phyloP scores from a whole-genome alignment of 257 asterid species.

The Solanum pimpinellifolium region DNA sequence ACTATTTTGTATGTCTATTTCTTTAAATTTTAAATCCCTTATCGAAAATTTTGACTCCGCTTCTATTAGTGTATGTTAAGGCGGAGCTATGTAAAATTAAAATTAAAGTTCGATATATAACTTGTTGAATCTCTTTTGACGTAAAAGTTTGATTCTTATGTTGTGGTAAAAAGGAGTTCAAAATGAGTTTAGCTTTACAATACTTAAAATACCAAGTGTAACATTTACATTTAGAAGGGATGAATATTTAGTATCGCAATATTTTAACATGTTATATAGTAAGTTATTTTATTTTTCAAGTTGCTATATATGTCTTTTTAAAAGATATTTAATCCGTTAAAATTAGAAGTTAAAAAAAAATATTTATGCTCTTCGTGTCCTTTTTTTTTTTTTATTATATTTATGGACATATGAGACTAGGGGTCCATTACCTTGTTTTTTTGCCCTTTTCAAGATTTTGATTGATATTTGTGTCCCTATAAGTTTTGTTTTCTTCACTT shows the following conservation, averaged over 20 bases:
- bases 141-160: neutral
- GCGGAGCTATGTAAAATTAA: neutral
- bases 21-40: no score
- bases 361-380: neutral
- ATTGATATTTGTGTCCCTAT: neutral
- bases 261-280: no score
- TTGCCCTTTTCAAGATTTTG: neutral
- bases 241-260: no score
- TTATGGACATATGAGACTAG: neutral
- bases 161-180: neutral
- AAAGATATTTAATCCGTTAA: neutral
- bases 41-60: no score
- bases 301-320: neutral
- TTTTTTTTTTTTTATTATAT: neutral
- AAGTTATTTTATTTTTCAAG: neutral
- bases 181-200: neutral
- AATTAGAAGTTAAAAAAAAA: neutral
- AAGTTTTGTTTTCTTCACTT: neutral
- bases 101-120: no score
- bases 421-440: neutral
- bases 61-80: no score
- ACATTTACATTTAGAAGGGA: neutral
- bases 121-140: no score
- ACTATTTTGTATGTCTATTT: no score
- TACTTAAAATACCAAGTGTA: neutral